phyloP scores from a whole-genome alignment of 192 early-diverging fungal genomes.

The Obelidium mucronatum region DNA sequence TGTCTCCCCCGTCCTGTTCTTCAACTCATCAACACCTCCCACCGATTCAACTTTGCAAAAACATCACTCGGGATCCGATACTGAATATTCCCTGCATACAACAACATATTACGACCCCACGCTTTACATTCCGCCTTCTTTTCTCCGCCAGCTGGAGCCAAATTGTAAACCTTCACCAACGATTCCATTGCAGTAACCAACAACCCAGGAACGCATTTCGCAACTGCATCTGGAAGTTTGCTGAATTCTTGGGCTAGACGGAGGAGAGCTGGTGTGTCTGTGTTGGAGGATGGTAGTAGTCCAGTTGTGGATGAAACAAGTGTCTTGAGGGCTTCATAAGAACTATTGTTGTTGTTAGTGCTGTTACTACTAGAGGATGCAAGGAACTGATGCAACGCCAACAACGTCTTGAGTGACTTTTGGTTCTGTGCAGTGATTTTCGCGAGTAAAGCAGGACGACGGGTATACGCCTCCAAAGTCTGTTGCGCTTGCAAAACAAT shows the following conservation, averaged over 20 bases:
- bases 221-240: conserved; percentile 70
- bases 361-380: background rate
- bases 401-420: background rate
- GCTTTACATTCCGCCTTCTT: conserved; percentile 54
- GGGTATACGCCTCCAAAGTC: conserved; percentile 6
- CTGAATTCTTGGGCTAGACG: conserved; percentile 71
- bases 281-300: conserved; percentile 69
- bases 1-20: no score
- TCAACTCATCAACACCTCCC: conserved; percentile 65
- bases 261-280: conserved; percentile 63
- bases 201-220: conserved; percentile 78
- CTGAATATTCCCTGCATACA: conserved; percentile 86
- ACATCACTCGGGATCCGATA: conserved; percentile 86
- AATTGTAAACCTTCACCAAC: conserved; percentile 66
- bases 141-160: conserved; percentile 53
- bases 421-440: background rate
- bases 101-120: conserved; percentile 73
- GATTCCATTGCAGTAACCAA: conserved; percentile 77
- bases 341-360: no score
- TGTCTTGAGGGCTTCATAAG: background rate
- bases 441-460: background rate
- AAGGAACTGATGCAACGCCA: background rate
- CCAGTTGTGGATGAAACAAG: background rate
- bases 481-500: background rate
- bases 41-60: conserved; percentile 78